A percentile compares a stretch with the other conserved stretches of the same genome.
Conservation (phyloP, 176 grass and related monocot species). For the Tuctoria greenei region DNA sequence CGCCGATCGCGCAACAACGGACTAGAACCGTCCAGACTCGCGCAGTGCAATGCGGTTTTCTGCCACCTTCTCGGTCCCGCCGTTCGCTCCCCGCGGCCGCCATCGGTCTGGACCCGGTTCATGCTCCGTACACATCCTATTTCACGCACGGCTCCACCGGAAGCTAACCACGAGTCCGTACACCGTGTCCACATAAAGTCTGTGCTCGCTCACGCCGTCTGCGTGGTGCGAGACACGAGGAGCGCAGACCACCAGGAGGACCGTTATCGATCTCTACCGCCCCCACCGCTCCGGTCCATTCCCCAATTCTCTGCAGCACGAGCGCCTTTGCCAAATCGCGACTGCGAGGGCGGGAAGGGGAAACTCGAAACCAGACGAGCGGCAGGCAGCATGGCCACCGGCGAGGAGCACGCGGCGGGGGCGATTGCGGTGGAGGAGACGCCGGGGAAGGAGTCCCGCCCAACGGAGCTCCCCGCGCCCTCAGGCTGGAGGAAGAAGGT, state of each 20-base stretch:
- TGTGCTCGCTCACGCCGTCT: constrained; percentile 26
- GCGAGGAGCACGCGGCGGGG: constrained; percentile 21
- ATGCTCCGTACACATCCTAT: not conserved
- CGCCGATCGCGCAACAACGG: not conserved
- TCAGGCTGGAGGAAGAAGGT: constrained; percentile 74
- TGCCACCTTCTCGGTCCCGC: constrained; percentile 29
- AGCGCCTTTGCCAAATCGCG: constrained; percentile 18
- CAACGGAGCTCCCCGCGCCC: constrained; percentile 45
- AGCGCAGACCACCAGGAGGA: not conserved
- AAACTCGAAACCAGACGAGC: constrained; percentile 47
- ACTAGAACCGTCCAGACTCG: constrained; percentile 26
- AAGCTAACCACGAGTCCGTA: rapidly evolving
- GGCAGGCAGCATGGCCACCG: constrained; percentile 34
- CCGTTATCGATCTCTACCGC: constrained; percentile 46
- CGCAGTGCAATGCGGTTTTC: constrained; percentile 21
- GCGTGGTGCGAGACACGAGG: constrained; percentile 3
- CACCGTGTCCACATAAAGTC: not conserved
- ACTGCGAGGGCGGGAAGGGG: constrained; percentile 50
- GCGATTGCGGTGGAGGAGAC: constrained; percentile 26
- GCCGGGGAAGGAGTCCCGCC: constrained; percentile 17
- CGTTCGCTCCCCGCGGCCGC: constrained; percentile 8
- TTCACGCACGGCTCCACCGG: not conserved
- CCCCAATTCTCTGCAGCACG: constrained; percentile 25
- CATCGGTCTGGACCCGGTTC: not conserved
- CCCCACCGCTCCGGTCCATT: not conserved